These are phyloP conservation scores for Pestalotiopsis sp. DNA, from an alignment of 2,329 filamentous ascomycete species.

Conservation along the genomic window DNA sequence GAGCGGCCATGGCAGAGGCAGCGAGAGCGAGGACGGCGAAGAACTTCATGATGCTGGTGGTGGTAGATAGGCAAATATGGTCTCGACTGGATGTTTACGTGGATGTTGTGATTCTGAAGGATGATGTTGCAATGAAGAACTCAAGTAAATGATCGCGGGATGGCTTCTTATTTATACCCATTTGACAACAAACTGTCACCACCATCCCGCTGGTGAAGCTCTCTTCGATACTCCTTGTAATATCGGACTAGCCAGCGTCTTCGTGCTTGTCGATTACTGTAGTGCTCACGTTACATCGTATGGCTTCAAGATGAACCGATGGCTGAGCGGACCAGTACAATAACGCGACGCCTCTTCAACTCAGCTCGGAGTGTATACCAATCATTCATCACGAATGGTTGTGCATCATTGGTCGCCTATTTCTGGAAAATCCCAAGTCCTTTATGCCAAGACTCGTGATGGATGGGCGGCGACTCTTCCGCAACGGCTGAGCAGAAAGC, in stretches of 20 bases:
- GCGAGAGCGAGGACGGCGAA: conserved; percentile 24
- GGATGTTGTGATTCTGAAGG: background rate
- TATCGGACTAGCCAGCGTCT: background rate
- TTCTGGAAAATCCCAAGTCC: background rate
- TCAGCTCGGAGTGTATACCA: background rate
- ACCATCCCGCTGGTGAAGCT: background rate
- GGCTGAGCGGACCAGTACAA: background rate
- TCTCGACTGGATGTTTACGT: background rate
- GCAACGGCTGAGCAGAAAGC: background rate
- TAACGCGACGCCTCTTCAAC: background rate
- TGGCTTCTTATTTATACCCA: background rate
- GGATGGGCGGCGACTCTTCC: background rate
- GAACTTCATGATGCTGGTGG: conserved; percentile 29
- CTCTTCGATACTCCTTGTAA: too few species aligned
- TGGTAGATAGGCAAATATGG: background rate
- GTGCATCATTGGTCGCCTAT: background rate
- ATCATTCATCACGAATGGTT: background rate
- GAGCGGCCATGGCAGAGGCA: conserved; percentile 19
- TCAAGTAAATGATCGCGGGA: background rate
- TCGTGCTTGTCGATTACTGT: background rate
- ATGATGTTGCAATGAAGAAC: background rate
- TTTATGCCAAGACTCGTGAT: background rate
- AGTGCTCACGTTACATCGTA: background rate
- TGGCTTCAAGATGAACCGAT: background rate
- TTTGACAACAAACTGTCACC: background rate